Conservation (phyloP, 257 asterid genomes). For the Phtheirospermum japonicum region DNA sequence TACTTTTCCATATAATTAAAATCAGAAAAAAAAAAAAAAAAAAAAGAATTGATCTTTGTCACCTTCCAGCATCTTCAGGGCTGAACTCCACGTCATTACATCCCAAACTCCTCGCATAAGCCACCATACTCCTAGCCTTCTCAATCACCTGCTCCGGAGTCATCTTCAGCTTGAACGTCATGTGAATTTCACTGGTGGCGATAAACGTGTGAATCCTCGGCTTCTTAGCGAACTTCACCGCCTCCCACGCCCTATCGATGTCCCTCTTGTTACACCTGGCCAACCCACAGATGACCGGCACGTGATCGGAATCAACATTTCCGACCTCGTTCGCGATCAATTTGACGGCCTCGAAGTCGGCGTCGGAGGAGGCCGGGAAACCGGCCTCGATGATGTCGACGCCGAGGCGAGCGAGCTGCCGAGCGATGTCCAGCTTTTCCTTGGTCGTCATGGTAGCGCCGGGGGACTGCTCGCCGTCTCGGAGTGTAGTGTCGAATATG, state of each 20-base stretch:
- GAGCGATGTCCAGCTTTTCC: conserved; percentile 86
- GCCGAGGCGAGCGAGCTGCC: conserved; percentile 82
- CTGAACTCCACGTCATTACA: conserved; percentile 93
- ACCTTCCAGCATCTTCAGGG: conserved; percentile 99
- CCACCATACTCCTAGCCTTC: conserved; percentile 88
- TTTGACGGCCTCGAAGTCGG: conserved; percentile 82
- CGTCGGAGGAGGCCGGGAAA: conserved; percentile 89
- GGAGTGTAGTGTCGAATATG: conserved; percentile 88
- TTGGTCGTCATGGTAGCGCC: conserved; percentile 96
- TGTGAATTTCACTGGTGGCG: conserved; percentile 94
- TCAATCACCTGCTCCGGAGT: conserved; percentile 70
- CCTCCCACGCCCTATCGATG: conserved; percentile 94
- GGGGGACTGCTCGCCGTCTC: conserved; percentile 99
- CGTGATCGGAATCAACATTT: conserved; percentile 42
- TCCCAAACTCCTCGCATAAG: conserved; percentile 83
- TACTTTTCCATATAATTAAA: background rate
- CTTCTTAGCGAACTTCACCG: conserved; percentile 73
- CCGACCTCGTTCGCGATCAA: conserved; percentile 83
- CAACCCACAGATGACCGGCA: conserved; percentile 87
- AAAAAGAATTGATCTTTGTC: conserved; percentile 10
- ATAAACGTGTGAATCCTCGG: conserved; percentile 96
- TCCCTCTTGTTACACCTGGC: conserved; percentile 92
- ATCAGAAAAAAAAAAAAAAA: conserved; percentile 4
- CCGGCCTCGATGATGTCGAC: conserved; percentile 98
- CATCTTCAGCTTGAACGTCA: conserved; percentile 85